Conservation (phyloP, 768 basidiomycete genomes). For the Lactarius hengduanensis region DNA sequence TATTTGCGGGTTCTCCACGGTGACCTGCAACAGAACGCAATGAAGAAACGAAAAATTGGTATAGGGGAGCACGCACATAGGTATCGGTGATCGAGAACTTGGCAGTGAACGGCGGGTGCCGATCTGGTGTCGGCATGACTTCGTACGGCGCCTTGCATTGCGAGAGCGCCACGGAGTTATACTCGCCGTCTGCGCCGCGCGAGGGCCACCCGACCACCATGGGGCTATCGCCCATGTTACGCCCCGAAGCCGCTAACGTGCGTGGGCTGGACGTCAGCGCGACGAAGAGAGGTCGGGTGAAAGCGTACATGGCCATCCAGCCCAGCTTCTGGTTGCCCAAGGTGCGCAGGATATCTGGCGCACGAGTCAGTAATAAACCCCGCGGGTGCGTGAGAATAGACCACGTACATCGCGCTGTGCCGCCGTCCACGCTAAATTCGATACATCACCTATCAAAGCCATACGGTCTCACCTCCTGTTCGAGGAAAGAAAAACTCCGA, state of each 20-base stretch:
- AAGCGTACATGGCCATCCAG: too few species aligned
- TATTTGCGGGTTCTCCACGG: conserved; percentile 12
- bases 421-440: conserved; percentile 13
- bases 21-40: neutral
- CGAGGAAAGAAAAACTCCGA: neutral
- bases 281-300: conserved; percentile 28
- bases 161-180: conserved; percentile 52
- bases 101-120: conserved; percentile 53
- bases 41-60: neutral
- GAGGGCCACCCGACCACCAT: conserved; percentile 80
- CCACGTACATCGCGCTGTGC: conserved; percentile 17
- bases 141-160: conserved; percentile 57
- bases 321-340: too few species aligned
- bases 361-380: too few species aligned
- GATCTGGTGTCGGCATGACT: conserved; percentile 55
- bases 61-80: conserved; percentile 36
- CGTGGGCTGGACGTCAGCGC: too few species aligned
- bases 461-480: too few species aligned
- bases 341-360: too few species aligned
- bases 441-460: conserved; percentile 18
- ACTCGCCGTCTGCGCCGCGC: conserved; percentile 41
- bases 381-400: too few species aligned
- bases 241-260: conserved; percentile 50
- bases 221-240: conserved; percentile 50
- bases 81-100: conserved; percentile 36